Base-by-base conservation (phyloP, 2,329 filamentous ascomycete species). In the Colletotrichum simmondsii region DNA sequence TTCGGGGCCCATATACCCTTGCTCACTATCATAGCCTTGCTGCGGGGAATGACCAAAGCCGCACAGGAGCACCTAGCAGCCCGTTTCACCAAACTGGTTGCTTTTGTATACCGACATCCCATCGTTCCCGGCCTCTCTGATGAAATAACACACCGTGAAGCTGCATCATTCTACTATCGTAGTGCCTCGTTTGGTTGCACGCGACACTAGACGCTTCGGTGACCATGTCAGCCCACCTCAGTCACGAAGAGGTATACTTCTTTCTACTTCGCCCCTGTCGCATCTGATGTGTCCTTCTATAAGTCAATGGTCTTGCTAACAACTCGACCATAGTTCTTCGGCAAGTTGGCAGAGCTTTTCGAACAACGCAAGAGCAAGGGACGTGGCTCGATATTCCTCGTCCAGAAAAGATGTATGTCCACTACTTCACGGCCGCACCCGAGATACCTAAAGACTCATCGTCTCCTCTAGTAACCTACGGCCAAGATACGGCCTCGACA, bases 361-460 rank as follows among this genome's bases (percentile, higher is more conserved):
- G 87, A 90, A 74, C 82, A 87, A 75, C 89, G 89, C 74, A 92
- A 92, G 79, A 87, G 89, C 78, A 92, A 92, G 80, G 89, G 92
- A 77, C 92, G 95, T 82, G 93, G 93, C 77, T 91, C 91, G 63
- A 86, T 97, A 76, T 92, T 90, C 81, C 86, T 97, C 71, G 92
- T 90, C 64, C 94, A 97, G 80, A 96, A 96, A 81, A 89, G 93
- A 83, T 83, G 93, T 94, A 87, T 75, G 88, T 79, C 12, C 26
- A n/a, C 30, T 35, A 32, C 57, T 49, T 57, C 30, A 16, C 24
- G 58, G 3, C 32, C 10, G 28, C 26, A 32, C 37, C 26, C 53
- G 59, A 58, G 56, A 59, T n/a, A 54, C 2, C n/a, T 16, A 37
- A 7, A 57, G 16, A 28, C 57, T 74, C 56, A 72, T 32, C 7